Evolutionary conservation across 257 asterid species (phyloP).

Genomic region (Solanum chilense): DNA sequence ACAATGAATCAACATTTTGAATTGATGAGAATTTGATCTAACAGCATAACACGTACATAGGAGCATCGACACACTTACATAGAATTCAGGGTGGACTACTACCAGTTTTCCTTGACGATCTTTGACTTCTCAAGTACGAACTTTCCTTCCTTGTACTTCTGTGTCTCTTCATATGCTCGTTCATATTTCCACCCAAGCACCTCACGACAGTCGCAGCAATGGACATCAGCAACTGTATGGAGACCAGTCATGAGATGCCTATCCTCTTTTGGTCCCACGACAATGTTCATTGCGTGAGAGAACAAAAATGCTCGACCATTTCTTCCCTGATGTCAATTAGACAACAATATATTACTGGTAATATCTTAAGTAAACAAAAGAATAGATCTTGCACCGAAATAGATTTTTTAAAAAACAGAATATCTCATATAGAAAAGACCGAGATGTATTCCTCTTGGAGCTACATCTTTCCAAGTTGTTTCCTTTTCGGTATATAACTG

Average conservation of each 20-base stretch:
- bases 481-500: not conserved
- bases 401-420: not conserved
- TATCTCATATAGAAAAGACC: not conserved
- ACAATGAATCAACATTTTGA: not conserved
- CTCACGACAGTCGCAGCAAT: constrained; percentile 27
- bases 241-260: constrained; percentile 28
- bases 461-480: not conserved
- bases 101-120: constrained; percentile 18
- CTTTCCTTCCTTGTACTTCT: constrained; percentile 41
- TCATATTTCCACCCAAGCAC: constrained; percentile 37
- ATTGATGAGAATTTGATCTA: not conserved
- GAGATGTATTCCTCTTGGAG: not conserved
- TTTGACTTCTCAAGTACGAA: constrained; percentile 21
- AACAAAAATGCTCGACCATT: constrained; percentile 30
- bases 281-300: constrained; percentile 29
- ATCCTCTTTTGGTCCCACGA: constrained; percentile 26
- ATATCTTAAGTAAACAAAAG: not conserved
- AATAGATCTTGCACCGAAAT: not conserved
- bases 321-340: constrained; percentile 18
- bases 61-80: not conserved
- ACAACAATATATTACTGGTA: not conserved
- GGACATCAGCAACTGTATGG: constrained; percentile 30
- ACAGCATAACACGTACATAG: not conserved
- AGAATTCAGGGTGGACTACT: not conserved
- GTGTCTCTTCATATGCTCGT: constrained; percentile 21